Evolutionary conservation across 2,329 filamentous ascomycete genomes (phyloP).

Genomic region (Colletotrichum gloeosporioides): DNA sequence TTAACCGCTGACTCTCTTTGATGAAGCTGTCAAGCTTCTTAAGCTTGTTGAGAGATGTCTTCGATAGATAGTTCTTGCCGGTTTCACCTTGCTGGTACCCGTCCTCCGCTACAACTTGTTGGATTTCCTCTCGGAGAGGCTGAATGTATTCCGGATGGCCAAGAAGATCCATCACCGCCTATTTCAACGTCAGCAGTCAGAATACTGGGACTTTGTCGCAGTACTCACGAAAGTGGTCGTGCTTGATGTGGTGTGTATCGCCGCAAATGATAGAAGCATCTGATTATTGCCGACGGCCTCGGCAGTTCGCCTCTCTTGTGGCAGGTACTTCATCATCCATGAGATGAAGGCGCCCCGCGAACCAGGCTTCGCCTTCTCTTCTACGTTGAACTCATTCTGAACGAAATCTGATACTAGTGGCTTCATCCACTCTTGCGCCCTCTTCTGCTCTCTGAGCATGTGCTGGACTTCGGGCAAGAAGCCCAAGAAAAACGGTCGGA

Average conservation of each 20-base stretch:
- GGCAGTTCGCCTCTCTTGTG: not conserved
- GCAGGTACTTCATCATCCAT: conserved; percentile 45
- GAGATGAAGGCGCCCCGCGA: conserved; percentile 34
- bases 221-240: conserved; percentile 25
- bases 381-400: not conserved
- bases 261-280: conserved; percentile 28
- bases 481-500: not conserved
- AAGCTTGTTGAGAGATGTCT: conserved; percentile 39
- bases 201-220: conserved; percentile 9
- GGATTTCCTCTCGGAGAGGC: conserved; percentile 48
- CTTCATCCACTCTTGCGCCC: not conserved
- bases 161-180: conserved; percentile 44
- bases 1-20: conserved; percentile 40
- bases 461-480: conserved; percentile 6
- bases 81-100: conserved; percentile 26
- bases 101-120: conserved; percentile 35
- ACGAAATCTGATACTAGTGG: conserved; percentile 3
- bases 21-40: conserved; percentile 47
- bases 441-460: not conserved
- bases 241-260: conserved; percentile 47
- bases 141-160: conserved; percentile 43
- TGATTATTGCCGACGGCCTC: conserved; percentile 2
- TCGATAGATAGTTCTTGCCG: conserved; percentile 21
- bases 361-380: conserved; percentile 32
- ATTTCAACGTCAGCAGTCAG: not conserved